Conservation (phyloP, 306 rosid genomes). For the Adenanthera pavonina region DNA sequence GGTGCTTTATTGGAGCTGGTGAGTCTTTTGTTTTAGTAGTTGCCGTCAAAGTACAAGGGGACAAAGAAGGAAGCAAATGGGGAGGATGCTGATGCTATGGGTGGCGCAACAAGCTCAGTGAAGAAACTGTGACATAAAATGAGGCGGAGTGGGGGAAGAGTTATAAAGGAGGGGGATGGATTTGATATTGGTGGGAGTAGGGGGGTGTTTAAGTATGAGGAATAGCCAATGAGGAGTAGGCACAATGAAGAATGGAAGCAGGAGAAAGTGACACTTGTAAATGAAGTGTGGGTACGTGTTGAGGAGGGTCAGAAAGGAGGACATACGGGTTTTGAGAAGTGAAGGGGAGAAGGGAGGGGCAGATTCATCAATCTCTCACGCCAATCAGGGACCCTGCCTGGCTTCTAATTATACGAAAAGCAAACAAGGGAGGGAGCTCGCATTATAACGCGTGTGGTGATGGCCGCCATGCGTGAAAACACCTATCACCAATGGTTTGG, state of each 20-base stretch:
- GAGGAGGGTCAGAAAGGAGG: conserved; percentile 31
- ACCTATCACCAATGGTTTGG: conserved; percentile 72
- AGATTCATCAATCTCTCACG: background rate
- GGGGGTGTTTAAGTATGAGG: conserved; percentile 15
- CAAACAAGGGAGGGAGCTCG: background rate
- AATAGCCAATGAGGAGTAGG: conserved; percentile 57
- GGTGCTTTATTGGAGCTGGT: background rate
- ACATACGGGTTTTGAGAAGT: conserved; percentile 49
- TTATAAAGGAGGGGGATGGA: conserved; percentile 32
- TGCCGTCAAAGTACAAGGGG: too few relatives aligned
- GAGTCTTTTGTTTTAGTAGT: background rate
- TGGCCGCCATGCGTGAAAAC: conserved; percentile 81
- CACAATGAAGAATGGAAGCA: conserved; percentile 57
- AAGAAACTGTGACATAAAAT: background rate
- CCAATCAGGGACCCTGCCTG: background rate
- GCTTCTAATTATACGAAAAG: conserved; percentile 14
- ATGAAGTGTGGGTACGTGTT: conserved; percentile 79
- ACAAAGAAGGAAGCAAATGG: background rate
- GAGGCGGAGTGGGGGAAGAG: background rate
- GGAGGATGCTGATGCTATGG: background rate
- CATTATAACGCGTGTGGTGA: conserved; percentile 55
- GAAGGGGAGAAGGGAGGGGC: background rate
- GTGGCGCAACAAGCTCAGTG: background rate
- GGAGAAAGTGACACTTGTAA: conserved; percentile 72
- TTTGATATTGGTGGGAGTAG: background rate